Evolutionary conservation across 179 eudicot genomes (phyloP).

Genomic region (Carnegiea gigantea): DNA sequence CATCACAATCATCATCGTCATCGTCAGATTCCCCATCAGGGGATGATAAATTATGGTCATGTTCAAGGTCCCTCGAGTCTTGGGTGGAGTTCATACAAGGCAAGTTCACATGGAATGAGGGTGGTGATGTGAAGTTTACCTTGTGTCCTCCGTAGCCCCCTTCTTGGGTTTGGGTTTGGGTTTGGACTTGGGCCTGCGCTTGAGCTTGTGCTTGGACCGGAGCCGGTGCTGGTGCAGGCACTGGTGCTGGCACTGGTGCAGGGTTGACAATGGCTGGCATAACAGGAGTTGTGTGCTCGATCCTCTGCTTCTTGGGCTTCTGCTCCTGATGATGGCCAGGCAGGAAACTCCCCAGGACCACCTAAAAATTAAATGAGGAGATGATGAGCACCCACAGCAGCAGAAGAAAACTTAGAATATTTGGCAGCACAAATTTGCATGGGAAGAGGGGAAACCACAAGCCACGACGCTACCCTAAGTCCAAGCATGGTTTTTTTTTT

Average conservation of each 20-base stretch:
- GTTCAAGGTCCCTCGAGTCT: conserved; percentile 34
- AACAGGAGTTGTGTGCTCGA: conserved; percentile 42
- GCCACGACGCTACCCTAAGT: background rate
- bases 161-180: conserved; percentile 23
- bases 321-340: conserved; percentile 61
- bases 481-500: too few relatives aligned
- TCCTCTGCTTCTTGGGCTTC: conserved; percentile 57
- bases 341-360: conserved; percentile 79
- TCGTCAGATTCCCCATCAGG: conserved; percentile 42
- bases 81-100: conserved; percentile 40
- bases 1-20: conserved; percentile 23
- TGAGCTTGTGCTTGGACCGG: background rate
- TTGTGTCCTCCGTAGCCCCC: conserved; percentile 39
- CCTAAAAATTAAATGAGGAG: conserved; percentile 37
- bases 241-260: background rate
- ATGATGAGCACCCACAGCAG: conserved; percentile 15
- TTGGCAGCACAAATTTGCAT: conserved; percentile 7
- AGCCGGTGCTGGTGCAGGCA: background rate
- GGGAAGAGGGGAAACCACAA: background rate
- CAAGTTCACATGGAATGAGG: conserved; percentile 36
- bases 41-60: conserved; percentile 38
- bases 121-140: conserved; percentile 45
- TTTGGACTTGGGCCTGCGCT: background rate
- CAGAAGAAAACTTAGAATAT: background rate
- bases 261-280: conserved; percentile 40